phyloP scores from a whole-genome alignment of 306 rosid genomes.

The Begonia peltatifolia region DNA sequence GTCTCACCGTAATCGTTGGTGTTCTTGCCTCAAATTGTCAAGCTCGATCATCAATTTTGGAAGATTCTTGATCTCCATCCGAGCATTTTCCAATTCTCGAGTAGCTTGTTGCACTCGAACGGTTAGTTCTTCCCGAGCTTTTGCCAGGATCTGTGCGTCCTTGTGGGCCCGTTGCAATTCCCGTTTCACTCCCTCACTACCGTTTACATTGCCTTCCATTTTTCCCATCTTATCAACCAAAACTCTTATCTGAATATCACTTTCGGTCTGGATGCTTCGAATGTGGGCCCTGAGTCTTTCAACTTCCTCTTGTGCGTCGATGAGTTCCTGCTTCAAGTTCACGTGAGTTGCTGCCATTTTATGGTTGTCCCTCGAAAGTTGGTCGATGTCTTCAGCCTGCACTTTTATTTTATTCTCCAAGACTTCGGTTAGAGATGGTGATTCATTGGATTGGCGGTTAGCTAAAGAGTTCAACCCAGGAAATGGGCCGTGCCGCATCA shows the following conservation, averaged over 20 bases:
- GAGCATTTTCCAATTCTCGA: conserved; percentile 43
- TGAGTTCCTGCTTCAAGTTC: conserved; percentile 51
- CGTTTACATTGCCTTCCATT: conserved; percentile 45
- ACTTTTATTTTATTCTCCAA: conserved; percentile 52
- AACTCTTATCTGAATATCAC: conserved; percentile 63
- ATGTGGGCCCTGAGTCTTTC: conserved; percentile 54
- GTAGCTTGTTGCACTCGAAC: conserved; percentile 33
- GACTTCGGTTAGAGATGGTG: conserved; percentile 23
- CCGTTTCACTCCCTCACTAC: conserved; percentile 52
- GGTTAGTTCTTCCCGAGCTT: conserved; percentile 44
- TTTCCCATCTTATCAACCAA: conserved; percentile 59
- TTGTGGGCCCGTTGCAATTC: conserved; percentile 49
- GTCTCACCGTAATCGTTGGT: conserved; percentile 56
- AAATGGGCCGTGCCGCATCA: conserved; percentile 43
- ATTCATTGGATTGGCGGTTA: conserved; percentile 22
- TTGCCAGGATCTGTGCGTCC: conserved; percentile 53
- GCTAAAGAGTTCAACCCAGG: conserved; percentile 26
- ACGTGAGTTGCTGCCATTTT: conserved; percentile 48
- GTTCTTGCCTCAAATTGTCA: conserved; percentile 51
- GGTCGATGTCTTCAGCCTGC: conserved; percentile 63
- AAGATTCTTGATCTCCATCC: conserved; percentile 28
- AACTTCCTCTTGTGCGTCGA: conserved; percentile 43
- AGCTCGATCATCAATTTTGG: conserved; percentile 53
- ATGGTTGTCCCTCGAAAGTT: conserved; percentile 49
- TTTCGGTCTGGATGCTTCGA: conserved; percentile 67